Conservation (phyloP, 768 basidiomycete genomes). For the Lanmaoa rubissima region DNA sequence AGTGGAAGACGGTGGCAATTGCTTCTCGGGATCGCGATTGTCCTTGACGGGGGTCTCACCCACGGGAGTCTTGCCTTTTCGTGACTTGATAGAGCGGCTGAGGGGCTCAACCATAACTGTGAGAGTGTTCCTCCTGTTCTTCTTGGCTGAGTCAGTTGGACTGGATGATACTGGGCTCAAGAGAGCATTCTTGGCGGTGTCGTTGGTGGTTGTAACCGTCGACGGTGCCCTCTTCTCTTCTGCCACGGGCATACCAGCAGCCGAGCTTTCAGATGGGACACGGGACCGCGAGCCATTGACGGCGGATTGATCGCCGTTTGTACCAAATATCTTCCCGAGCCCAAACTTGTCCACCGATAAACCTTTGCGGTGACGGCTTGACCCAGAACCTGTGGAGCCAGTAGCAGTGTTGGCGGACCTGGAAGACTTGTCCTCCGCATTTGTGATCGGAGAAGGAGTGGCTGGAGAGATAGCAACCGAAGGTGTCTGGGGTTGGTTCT, state of each 20-base stretch:
- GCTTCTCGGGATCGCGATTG: constrained; percentile 38
- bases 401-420: constrained; percentile 29
- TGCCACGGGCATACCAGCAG: constrained; percentile 18
- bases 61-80: constrained; percentile 35
- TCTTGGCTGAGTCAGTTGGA: constrained; percentile 43
- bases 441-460: constrained; percentile 38
- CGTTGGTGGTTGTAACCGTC: constrained; percentile 4
- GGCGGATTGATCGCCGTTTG: constrained; percentile 34
- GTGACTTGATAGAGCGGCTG: constrained; percentile 43
- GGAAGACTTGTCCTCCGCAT: constrained; percentile 27
- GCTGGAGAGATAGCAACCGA: constrained; percentile 40
- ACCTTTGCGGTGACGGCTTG: constrained; percentile 61
- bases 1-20: constrained; percentile 29
- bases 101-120: constrained; percentile 86
- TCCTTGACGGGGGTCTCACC: constrained; percentile 43
- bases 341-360: constrained; percentile 80
- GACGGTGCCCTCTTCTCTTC: constrained; percentile 19
- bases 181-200: constrained; percentile 31
- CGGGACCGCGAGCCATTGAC: constrained; percentile 38
- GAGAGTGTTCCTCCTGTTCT: constrained; percentile 75
- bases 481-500: constrained; percentile 30
- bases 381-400: constrained; percentile 38
- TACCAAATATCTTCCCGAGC: constrained; percentile 69
- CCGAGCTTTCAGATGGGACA: constrained; percentile 42
- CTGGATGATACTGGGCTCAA: constrained; percentile 37